Percentiles rank a stretch among this genome's conserved stretches.
These are phyloP conservation scores for Typha latifolia DNA, from an alignment of 176 grass and related monocot species.

Conservation along the genomic window DNA sequence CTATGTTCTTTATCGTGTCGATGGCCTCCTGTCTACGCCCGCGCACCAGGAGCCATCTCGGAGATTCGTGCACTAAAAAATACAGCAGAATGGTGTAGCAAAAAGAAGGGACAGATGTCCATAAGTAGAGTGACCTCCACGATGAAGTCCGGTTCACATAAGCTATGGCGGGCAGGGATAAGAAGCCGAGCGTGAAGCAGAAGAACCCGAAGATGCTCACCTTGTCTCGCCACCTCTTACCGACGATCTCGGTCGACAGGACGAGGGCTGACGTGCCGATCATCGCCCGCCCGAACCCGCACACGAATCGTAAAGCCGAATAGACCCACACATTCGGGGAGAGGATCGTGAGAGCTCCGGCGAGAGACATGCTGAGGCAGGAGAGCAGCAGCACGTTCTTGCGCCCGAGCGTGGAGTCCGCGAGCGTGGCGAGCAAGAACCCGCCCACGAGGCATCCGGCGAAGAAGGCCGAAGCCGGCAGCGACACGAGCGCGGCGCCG, in stretches of 20 bases:
- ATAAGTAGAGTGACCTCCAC: conserved; percentile 66
- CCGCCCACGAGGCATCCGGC: conserved; percentile 69
- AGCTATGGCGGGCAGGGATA: conserved; percentile 70
- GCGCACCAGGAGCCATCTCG: conserved; percentile 83
- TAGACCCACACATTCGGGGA: conserved; percentile 84
- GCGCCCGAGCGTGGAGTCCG: conserved; percentile 67
- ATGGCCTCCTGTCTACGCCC: conserved; percentile 71
- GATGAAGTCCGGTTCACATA: conserved; percentile 43
- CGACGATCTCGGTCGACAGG: conserved; percentile 74
- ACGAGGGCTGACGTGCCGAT: conserved; percentile 58
- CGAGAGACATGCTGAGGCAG: conserved; percentile 45
- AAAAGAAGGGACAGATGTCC: conserved; percentile 54
- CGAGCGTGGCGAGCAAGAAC: conserved; percentile 62
- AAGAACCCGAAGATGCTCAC: conserved; percentile 58
- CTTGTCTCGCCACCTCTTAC: conserved; percentile 61
- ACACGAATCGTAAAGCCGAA: conserved; percentile 50
- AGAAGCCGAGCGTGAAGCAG: conserved; percentile 71
- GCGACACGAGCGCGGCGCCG: conserved; percentile 46
- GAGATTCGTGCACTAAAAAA: conserved; percentile 61
- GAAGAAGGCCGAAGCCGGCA: conserved; percentile 80
- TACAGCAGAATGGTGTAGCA: conserved; percentile 47
- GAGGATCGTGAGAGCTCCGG: conserved; percentile 40
- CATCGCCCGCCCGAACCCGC: conserved; percentile 58
- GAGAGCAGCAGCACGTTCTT: conserved; percentile 57
- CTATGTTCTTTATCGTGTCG: conserved; percentile 44